Evolutionary conservation across 306 rosid species (phyloP).

Genomic region (Nissolia schottii): DNA sequence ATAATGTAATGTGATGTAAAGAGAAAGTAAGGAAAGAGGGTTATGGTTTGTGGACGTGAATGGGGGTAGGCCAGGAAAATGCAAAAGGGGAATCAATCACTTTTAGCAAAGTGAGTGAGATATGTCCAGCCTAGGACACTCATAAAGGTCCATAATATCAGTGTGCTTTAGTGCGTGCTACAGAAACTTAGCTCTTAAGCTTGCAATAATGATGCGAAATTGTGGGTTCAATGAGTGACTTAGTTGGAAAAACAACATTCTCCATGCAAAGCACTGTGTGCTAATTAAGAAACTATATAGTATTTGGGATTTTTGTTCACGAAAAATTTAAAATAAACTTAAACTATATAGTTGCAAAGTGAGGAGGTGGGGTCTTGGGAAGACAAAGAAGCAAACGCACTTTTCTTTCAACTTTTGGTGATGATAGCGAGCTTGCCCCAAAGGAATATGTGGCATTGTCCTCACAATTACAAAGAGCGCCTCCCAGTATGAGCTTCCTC

Average conservation of each 20-base stretch:
- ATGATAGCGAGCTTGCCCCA: constrained; percentile 3
- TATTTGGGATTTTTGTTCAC: neutral
- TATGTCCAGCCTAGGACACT: constrained; percentile 59
- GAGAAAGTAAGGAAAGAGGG: neutral
- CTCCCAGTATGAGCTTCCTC: no score
- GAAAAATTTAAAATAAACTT: no score
- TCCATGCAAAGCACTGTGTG: constrained; percentile 13
- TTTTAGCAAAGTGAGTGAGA: constrained; percentile 39
- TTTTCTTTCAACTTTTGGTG: constrained; percentile 26
- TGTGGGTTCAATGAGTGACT: constrained; percentile 15
- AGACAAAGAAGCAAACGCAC: neutral
- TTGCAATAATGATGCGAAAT: constrained; percentile 28
- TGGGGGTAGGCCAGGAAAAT: constrained; percentile 22
- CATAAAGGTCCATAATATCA: constrained; percentile 22
- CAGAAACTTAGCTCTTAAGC: constrained; percentile 65
- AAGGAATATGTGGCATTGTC: neutral
- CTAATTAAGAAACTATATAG: neutral
- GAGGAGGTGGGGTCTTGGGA: neutral
- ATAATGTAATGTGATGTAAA: neutral
- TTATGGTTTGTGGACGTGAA: neutral
- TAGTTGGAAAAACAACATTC: constrained; percentile 18
- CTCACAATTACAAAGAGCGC: no score
- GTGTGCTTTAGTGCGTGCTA: constrained; percentile 16
- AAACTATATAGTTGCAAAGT: neutral
- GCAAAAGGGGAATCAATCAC: constrained; percentile 38